Evolutionary conservation across 1,284 basidiomycete species (phyloP), one percentile per base, ranked within the genome.

Genomic region (Microbotryum lychnidis-dioicae): DNA sequence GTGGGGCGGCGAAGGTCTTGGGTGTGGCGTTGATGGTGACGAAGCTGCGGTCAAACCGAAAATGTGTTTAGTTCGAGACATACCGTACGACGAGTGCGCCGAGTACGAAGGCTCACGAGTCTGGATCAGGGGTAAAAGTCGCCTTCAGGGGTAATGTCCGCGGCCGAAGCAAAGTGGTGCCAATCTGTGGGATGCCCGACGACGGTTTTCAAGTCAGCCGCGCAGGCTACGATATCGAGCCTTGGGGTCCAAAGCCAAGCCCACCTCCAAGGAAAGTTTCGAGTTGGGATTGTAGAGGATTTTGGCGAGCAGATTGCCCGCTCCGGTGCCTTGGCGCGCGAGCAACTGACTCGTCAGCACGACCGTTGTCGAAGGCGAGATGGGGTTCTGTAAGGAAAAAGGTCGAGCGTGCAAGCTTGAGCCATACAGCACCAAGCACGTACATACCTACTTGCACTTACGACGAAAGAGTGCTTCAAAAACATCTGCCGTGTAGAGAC

Each of bases 261-360:
- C 60, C 68, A 80, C 83, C 73, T 80, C 77, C 33, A 81, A 74
- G 49, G 74, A 72, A 56, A 86, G 73, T 45, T 80, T 77, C 16
- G 83, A 82, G 25, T 81, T 82, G 72, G 82, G 81, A 63, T 85
- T 84, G 69, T 86, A 83, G 61, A 81, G 80, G 54, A 87, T 67
- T 6, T 83, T 83, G 50, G 83, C 84, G 50, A 81, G 71, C 60
- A 86, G 72, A 59, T 79, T 80, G 20, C 79, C 80, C 25, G 71
- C 73, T 10, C 77, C 76, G 8, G 68, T 64, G 16, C 72, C 70
- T 49, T 73, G 65, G 10, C 73, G 69, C 2, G 70, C 71, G 52
- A 75, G 68, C 66, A 77, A 73, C 62, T 77, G 76, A 1, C 59
- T 62, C 1, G 60, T 62, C 14, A 65, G 44, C n/a, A 69, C 51